Evolutionary conservation across 805 yeast genomes (phyloP).

Genomic region (Monosporozyma yasuniensis): DNA sequence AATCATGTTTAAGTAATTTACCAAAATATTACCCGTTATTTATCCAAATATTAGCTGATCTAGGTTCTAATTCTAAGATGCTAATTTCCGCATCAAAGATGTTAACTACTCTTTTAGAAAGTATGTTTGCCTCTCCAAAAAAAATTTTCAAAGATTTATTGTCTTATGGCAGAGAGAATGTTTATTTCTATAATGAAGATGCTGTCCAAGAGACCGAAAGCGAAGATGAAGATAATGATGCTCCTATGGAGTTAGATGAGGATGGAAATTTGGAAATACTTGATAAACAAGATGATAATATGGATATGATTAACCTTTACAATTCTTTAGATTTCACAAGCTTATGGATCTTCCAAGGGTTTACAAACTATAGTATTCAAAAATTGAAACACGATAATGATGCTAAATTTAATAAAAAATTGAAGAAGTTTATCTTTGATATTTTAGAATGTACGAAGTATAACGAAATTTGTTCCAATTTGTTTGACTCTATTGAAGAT

Average conservation of each 20-base stretch:
- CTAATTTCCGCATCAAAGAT: slow-evolving; percentile 8
- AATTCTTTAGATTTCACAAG: slow-evolving; percentile 21
- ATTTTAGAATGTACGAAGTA: slow-evolving; percentile 15
- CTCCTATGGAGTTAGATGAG: slow-evolving; percentile 1
- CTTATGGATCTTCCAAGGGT: slow-evolving; percentile 26
- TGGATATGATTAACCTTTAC: neutral
- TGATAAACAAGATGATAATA: neutral
- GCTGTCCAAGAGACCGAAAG: slow-evolving; percentile 1
- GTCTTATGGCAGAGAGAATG: slow-evolving; percentile 9
- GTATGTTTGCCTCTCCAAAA: slow-evolving; percentile 3
- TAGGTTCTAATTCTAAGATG: slow-evolving; percentile 16
- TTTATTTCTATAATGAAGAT: neutral
- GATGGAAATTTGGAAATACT: slow-evolving; percentile 3
- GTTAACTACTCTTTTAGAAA: slow-evolving; percentile 10
- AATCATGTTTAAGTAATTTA: slow-evolving; percentile 8
- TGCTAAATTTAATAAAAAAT: neutral
- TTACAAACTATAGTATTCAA: slow-evolving; percentile 14
- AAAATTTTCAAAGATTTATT: slow-evolving; percentile 14
- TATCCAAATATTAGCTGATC: slow-evolving; percentile 13
- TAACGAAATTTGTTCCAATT: slow-evolving; percentile 20
- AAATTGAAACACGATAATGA: slow-evolving; percentile 2
- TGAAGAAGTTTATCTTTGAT: slow-evolving; percentile 16
- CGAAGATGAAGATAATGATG: slow-evolving; percentile 1
- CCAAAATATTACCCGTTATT: slow-evolving; percentile 11
- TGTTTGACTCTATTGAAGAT: slow-evolving; percentile 20